These are phyloP conservation scores for Russula earlei DNA, from an alignment of 768 basidiomycete species.

Conservation along the genomic window DNA sequence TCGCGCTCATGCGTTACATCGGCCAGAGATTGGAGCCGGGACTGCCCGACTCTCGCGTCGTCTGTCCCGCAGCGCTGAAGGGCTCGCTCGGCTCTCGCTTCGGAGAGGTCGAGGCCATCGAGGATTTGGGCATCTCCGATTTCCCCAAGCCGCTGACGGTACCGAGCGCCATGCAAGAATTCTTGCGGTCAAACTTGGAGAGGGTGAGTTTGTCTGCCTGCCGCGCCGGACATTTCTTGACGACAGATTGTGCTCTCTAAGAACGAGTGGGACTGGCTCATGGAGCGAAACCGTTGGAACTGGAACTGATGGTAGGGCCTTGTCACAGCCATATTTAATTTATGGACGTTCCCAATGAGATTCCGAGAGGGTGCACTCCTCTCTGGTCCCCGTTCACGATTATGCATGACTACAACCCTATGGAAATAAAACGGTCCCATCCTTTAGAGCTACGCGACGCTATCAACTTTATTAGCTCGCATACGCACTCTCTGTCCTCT, in stretches of 20 bases:
- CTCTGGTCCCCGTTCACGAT: neutral
- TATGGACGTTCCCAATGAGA: too few relatives aligned
- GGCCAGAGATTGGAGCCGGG: slow-evolving; percentile 8
- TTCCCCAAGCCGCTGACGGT: slow-evolving; percentile 6
- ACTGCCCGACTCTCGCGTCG: neutral
- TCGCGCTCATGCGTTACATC: slow-evolving; percentile 5
- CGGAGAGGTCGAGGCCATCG: slow-evolving; percentile 4
- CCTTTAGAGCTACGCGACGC: neutral
- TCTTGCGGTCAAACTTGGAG: slow-evolving; percentile 1
- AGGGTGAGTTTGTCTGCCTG: neutral
- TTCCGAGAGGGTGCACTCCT: neutral
- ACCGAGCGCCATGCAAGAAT: slow-evolving; percentile 1
- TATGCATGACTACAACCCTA: slow-evolving; percentile 6
- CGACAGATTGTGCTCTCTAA: neutral
- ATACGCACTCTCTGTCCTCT: neutral
- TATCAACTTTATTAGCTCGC: neutral
- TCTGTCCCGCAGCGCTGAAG: slow-evolving; percentile 2
- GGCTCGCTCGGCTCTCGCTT: neutral
- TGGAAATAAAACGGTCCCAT: neutral
- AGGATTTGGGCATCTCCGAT: neutral
- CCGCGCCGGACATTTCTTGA: neutral
- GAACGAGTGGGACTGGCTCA: slow-evolving; percentile 11
- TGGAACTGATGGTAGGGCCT: neutral
- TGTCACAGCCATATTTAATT: too few relatives aligned
- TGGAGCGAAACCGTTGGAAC: slow-evolving; percentile 11